phyloP scores from a whole-genome alignment of 805 yeast genomes.

The Candida loeiensis region DNA sequence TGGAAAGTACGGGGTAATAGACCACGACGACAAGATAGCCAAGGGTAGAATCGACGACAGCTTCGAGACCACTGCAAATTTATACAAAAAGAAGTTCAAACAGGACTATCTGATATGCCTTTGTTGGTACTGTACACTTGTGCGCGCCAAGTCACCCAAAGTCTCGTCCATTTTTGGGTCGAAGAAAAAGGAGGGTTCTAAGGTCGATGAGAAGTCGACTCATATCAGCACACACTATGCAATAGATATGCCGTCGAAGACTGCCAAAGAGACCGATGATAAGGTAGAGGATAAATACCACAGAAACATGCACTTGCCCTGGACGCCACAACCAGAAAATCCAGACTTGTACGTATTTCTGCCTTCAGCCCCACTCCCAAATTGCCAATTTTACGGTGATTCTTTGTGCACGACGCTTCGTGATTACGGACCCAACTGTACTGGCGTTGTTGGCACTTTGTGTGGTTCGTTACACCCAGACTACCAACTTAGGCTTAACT shows the following conservation, averaged over 20 bases:
- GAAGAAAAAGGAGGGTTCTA: neutral
- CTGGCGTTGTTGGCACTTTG: conserved; percentile 8
- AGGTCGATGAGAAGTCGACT: conserved; percentile 18
- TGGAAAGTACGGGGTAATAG: conserved; percentile 12
- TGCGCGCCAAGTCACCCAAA: neutral
- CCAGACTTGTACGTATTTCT: conserved; percentile 11
- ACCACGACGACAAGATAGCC: conserved; percentile 26
- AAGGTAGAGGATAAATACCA: conserved; percentile 3
- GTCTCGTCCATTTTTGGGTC: neutral
- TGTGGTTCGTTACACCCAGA: neutral
- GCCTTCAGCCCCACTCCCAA: conserved; percentile 7
- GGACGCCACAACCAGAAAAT: conserved; percentile 3
- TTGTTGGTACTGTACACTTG: conserved; percentile 16
- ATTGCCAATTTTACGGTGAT: conserved; percentile 8
- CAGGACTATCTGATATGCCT: conserved; percentile 21
- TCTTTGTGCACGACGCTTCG: conserved; percentile 11
- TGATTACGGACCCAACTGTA: conserved; percentile 8
- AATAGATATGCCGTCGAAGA: conserved; percentile 1
- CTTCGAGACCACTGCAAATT: conserved; percentile 16
- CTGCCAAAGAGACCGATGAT: neutral
- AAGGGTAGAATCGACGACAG: conserved; percentile 15
- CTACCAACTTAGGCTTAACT: neutral
- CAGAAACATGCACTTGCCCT: neutral
- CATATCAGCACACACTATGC: conserved; percentile 8
- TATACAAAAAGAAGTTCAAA: conserved; percentile 14